Percentiles rank a stretch among this genome's conserved stretches.
These are phyloP conservation scores for Coemansia pectinata DNA, from an alignment of 192 early-diverging fungal genomes.

Conservation along the genomic window DNA sequence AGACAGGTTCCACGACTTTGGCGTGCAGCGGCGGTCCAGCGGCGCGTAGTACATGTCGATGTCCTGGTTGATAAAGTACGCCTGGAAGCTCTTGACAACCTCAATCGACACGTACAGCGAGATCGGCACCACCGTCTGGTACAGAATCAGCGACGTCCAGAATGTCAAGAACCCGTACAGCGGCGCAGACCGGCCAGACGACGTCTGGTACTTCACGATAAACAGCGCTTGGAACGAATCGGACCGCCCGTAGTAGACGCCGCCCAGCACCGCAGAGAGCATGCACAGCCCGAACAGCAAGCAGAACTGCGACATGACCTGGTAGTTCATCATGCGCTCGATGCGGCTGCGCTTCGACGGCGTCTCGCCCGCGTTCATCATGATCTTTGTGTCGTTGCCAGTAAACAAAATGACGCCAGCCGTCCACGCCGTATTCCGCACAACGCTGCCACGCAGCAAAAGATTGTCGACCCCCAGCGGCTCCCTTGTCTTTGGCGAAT, in stretches of 20 bases:
- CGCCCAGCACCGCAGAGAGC: slow-evolving; percentile 65
- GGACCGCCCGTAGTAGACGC: slow-evolving; percentile 61
- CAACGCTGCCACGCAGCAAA: slow-evolving; percentile 86
- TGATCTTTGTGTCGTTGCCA: slow-evolving; percentile 94
- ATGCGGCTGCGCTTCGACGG: slow-evolving; percentile 91
- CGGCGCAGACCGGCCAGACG: slow-evolving; percentile 30
- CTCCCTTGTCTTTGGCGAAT: slow-evolving; percentile 26
- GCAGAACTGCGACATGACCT: slow-evolving; percentile 79
- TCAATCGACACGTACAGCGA: slow-evolving; percentile 94
- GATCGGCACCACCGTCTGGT: slow-evolving; percentile 96
- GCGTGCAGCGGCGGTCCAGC: slow-evolving; percentile 74
- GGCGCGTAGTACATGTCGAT: slow-evolving; percentile 86
- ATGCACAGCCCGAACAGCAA: slow-evolving; percentile 75
- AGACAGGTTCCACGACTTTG: slow-evolving; percentile 86
- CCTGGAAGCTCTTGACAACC: slow-evolving; percentile 87
- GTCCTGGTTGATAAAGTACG: slow-evolving; percentile 90
- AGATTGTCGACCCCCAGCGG: slow-evolving; percentile 78
- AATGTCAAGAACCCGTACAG: slow-evolving; percentile 71
- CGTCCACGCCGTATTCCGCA: slow-evolving; percentile 89
- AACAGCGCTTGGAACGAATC: slow-evolving; percentile 54
- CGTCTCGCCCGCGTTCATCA: slow-evolving; percentile 91
- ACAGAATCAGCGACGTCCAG: slow-evolving; percentile 84
- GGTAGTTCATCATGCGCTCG: slow-evolving; percentile 89
- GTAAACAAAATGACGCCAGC: slow-evolving; percentile 88
- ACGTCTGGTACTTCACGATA: slow-evolving; percentile 40